Percentiles rank a stretch among this genome's conserved stretches.
These are phyloP conservation scores for Dentipellis fragilis DNA, from an alignment of 768 basidiomycete species.

Conservation along the genomic window DNA sequence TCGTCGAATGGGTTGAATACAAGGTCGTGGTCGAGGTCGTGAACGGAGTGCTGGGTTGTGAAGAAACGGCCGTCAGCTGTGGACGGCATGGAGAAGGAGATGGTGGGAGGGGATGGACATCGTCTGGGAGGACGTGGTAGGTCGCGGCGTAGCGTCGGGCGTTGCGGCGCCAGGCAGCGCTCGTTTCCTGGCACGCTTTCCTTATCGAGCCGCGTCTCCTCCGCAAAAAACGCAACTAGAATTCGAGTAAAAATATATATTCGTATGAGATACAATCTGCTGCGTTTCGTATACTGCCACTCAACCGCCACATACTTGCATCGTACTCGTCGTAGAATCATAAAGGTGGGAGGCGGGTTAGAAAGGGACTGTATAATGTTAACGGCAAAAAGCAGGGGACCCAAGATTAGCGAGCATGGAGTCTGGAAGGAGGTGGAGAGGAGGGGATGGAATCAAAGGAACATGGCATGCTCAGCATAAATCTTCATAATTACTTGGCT, in stretches of 20 bases:
- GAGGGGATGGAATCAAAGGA: too few relatives aligned
- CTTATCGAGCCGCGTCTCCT: too few relatives aligned
- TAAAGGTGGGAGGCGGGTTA: background rate
- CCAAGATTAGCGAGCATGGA: too few relatives aligned
- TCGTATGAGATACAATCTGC: background rate
- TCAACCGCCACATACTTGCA: background rate
- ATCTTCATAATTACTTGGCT: background rate
- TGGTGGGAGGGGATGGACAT: background rate
- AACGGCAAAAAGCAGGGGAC: background rate
- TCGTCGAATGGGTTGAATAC: background rate
- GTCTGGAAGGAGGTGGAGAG: too few relatives aligned
- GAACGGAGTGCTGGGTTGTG: background rate
- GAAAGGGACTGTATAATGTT: background rate
- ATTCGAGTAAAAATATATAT: background rate
- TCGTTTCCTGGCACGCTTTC: too few relatives aligned
- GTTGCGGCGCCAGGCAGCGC: background rate
- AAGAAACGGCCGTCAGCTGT: constrained; percentile 4
- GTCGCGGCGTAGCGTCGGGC: background rate
- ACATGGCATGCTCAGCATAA: background rate
- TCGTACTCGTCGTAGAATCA: background rate
- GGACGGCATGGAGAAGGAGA: constrained; percentile 6
- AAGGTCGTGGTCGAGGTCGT: background rate
- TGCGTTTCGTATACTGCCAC: background rate
- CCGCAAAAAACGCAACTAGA: background rate
- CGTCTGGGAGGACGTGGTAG: background rate